Conservation (phyloP, 371 early-diverging fungal species). For the Apophysomyces sp. region DNA sequence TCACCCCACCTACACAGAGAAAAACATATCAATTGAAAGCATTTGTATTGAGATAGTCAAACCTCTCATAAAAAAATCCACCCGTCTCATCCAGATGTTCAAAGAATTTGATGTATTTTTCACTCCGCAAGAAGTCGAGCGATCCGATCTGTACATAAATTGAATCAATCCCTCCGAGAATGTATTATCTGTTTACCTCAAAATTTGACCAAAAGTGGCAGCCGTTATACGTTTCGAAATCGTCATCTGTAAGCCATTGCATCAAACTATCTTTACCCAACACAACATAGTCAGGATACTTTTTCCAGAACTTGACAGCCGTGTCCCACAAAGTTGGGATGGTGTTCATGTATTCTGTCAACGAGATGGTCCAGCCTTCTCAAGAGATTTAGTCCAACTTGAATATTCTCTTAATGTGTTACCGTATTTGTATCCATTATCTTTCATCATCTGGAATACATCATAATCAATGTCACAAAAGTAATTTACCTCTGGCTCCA, state of each 20-base stretch:
- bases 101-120: slow-evolving; percentile 77
- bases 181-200: slow-evolving; percentile 25
- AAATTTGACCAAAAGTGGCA: slow-evolving; percentile 82
- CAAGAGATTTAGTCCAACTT: background rate
- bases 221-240: slow-evolving; percentile 46
- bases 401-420: slow-evolving; percentile 16
- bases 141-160: slow-evolving; percentile 65
- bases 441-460: slow-evolving; percentile 83
- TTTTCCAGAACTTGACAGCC: slow-evolving; percentile 53
- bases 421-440: slow-evolving; percentile 83
- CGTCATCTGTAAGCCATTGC: slow-evolving; percentile 31
- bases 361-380: slow-evolving; percentile 74
- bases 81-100: slow-evolving; percentile 77
- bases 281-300: slow-evolving; percentile 40
- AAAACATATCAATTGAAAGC: background rate
- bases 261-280: slow-evolving; percentile 21
- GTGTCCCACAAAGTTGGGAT: slow-evolving; percentile 84
- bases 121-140: slow-evolving; percentile 74
- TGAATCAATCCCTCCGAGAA: background rate
- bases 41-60: background rate
- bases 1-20: slow-evolving; percentile 24
- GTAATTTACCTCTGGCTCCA: slow-evolving; percentile 89
- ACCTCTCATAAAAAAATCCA: slow-evolving; percentile 93
- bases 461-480: slow-evolving; percentile 89
- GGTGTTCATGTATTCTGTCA: slow-evolving; percentile 81